A percentile compares a stretch with the other conserved stretches of the same genome.
These are phyloP conservation scores for Leishmania braziliensis DNA, from an alignment of 208 protist species.

Conservation along the genomic window DNA sequence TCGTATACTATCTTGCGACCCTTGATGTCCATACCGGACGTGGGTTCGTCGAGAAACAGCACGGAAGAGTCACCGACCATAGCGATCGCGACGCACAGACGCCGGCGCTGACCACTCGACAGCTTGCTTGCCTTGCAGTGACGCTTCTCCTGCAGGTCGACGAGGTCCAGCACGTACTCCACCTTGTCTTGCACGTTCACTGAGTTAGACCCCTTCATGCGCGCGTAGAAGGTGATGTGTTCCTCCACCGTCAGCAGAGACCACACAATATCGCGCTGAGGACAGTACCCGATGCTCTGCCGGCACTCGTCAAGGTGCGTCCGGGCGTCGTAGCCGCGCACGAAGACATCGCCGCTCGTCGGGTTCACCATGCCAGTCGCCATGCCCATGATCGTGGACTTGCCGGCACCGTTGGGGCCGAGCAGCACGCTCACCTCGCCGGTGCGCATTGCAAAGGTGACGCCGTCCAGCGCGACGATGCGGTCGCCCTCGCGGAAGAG, in stretches of 20 bases:
- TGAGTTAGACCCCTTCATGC: conserved; percentile 76
- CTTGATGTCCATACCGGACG: conserved; percentile 88
- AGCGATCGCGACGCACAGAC: conserved; percentile 82
- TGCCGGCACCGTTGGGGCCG: conserved; percentile 87
- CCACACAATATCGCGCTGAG: conserved; percentile 94
- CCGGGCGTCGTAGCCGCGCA: conserved; percentile 55
- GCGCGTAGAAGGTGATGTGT: conserved; percentile 93
- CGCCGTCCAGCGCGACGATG: conserved; percentile 59
- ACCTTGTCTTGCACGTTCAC: conserved; percentile 56
- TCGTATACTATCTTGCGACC: conserved; percentile 78
- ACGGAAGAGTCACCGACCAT: conserved; percentile 79
- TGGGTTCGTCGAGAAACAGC: conserved; percentile 92
- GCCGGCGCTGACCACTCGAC: conserved; percentile 84
- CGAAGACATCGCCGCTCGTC: conserved; percentile 67
- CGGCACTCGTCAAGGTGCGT: conserved; percentile 65
- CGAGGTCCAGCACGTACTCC: conserved; percentile 47
- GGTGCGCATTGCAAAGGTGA: conserved; percentile 66
- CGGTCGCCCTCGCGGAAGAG: conserved; percentile 52
- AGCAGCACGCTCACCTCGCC: conserved; percentile 83
- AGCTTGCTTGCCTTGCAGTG: conserved; percentile 48
- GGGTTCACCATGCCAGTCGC: conserved; percentile 72
- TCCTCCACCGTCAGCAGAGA: conserved; percentile 88
- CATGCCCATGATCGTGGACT: conserved; percentile 83
- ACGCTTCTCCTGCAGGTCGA: conserved; percentile 66
- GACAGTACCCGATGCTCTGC: conserved; percentile 93